Base-by-base conservation (phyloP, 768 basidiomycete species). In the Daedaleopsis sinensis region DNA sequence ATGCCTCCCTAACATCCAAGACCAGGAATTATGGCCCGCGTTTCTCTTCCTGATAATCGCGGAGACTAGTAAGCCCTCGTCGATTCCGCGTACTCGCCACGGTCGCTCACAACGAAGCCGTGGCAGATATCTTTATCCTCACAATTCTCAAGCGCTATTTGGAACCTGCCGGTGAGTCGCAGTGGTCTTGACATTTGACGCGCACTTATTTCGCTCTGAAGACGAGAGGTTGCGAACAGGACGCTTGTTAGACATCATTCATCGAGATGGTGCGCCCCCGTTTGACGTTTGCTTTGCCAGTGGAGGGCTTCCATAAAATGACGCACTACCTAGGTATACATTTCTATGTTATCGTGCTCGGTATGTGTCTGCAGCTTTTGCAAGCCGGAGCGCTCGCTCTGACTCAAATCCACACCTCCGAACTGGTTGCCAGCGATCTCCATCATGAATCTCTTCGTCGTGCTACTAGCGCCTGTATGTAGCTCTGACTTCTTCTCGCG, bases 261-360 rank as follows among this genome's bases (percentile, higher is more conserved):
- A 55, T 51, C 59, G 59, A 12, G 59, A 61, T 16, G 59, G 59
- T 55, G 42, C 5, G 59, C 10, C 27, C 13, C n/a, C n/a, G n/a
- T n/a, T n/a, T n/a, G n/a, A n/a, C n/a, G n/a, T n/a, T n/a, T n/a
- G n/a, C n/a, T 16, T 32, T 6, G 7, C 7, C 49, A 15, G 16
- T 9, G 23, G n/a, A 19, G 11, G 4, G 35, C 35, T 11, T 11
- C 0, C 2, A 44, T 16, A 8, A 50, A 19, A 39, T 23, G 7
- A 8, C 38, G 11, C 16, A 21, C 42, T 32, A 6, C 15, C 1
- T 32, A 61, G 59, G 59, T 3, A 48, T 47, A 8, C 39, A 55
- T 4, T 61, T 54, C 54, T 61, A 61, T 27, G 23, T 43, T 9
- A 15, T 61, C 21, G 11, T 61, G 36, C 59, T 61, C 42, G 12